Evolutionary conservation across 192 early-diverging fungal genomes (phyloP).

Genomic region (Funneliformis geosporum): DNA sequence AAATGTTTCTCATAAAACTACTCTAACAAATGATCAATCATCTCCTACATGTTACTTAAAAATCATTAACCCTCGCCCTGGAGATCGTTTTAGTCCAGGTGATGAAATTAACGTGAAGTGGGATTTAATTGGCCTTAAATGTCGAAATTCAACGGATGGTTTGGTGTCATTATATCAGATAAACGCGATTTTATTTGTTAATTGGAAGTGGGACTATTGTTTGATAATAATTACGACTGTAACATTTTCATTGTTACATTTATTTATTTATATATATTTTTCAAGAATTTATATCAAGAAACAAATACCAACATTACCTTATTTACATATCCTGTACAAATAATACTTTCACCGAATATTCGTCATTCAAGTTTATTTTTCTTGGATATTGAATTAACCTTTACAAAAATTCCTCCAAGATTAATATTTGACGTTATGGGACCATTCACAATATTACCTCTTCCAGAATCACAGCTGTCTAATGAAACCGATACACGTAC

Average conservation of each 20-base stretch:
- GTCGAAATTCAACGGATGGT: not conserved
- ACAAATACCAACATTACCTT: conserved; percentile 4
- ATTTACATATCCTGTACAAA: conserved; percentile 5
- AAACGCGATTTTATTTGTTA: conserved; percentile 10
- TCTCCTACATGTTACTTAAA: not conserved
- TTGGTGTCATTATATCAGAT: not conserved
- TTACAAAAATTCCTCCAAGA: not conserved
- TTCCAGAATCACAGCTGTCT: not conserved
- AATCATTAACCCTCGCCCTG: not conserved
- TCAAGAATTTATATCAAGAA: not conserved
- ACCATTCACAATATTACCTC: conserved; percentile 16
- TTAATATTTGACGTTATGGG: conserved; percentile 9
- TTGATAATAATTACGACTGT: not conserved
- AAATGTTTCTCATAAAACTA: not conserved
- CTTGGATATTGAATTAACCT: conserved; percentile 19
- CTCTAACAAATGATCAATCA: too few relatives aligned
- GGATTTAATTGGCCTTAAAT: conserved; percentile 1
- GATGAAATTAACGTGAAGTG: conserved; percentile 10
- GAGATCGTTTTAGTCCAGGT: not conserved
- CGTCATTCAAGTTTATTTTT: conserved; percentile 20
- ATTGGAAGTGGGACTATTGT: conserved; percentile 21
- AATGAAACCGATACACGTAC: too few relatives aligned
- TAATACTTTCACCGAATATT: conserved; percentile 18
- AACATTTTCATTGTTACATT: not conserved
- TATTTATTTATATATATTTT: not conserved